Base-by-base conservation (phyloP, 306 rosid species). In the Trifolium fragiferum region DNA sequence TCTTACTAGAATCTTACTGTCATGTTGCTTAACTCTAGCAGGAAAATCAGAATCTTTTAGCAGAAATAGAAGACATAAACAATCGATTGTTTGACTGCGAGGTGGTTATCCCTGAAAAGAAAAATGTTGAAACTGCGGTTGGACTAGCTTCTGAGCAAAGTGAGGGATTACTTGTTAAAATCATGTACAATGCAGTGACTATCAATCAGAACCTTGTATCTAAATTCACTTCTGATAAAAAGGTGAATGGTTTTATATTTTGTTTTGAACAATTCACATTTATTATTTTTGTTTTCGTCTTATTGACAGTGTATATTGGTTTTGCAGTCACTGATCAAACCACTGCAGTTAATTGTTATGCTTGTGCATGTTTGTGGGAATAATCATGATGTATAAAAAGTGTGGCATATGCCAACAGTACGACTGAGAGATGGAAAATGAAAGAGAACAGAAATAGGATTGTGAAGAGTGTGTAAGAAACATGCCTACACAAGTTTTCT, bases 1-100 rank as follows among this genome's bases (percentile, higher is more conserved):
- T 25, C 37, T 57, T 25, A 20, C 49, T 16, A 16, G 18, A 37
- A 23, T 27, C 23, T 11, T 14, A 27, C 44, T 37, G 10, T 16
- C 40, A n/a, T 35, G 16, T 40, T 51, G 50, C 9, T 75, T 76
- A 19, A 40, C 72, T 72, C 16, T 58, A 15, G 76, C 79, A 85
- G 89, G 84, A 23, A 70, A 82, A 63, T 37, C 12, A 1, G 49
- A 14, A 58, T 64, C 25, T 85, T 46, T 53, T 73, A 21, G 76
- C 75, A 74, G 89, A 85, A 77, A 80, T 85, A 69, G 70, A 55
- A 71, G 70, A 43, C 47, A 81, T 80, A 53, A 85, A 85, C 81
- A 72, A 69, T 21, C 51, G 7, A 44, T 20, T 85, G 74, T 49
- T 82, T 7, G 86, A 82, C 46, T 33, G 74, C 37, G 82, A 68